A percentile compares a stretch with the other conserved stretches of the same genome.
These are phyloP conservation scores for Gynochthodes officinalis DNA, from an alignment of 257 asterid genomes.

Conservation along the genomic window DNA sequence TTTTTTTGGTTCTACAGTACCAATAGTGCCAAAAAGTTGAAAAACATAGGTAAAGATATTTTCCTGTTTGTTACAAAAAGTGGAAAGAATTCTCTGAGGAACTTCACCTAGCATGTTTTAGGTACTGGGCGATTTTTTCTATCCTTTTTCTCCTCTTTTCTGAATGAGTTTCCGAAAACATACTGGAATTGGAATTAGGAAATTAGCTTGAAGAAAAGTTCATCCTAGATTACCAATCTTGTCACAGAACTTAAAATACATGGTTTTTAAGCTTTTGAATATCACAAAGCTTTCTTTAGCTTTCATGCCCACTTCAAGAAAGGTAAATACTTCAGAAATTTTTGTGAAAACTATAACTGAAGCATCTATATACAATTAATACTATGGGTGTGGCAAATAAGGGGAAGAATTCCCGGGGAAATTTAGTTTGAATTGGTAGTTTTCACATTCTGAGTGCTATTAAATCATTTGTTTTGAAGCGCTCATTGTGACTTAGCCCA, in stretches of 20 bases:
- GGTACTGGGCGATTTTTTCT: not conserved
- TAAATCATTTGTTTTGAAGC: conserved; percentile 34
- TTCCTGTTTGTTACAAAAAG: conserved; percentile 1
- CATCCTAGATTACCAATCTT: not conserved
- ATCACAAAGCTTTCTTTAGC: not conserved
- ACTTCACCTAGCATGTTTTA: not conserved
- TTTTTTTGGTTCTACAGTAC: not conserved
- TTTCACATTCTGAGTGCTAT: conserved; percentile 29
- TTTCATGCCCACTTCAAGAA: no score
- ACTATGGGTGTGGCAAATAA: not conserved
- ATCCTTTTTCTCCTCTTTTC: not conserved
- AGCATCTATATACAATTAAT: not conserved
- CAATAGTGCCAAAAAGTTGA: not conserved
- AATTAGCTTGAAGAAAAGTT: not conserved
- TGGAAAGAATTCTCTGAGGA: not conserved
- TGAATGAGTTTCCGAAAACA: not conserved
- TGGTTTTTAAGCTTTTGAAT: not conserved
- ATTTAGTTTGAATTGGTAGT: conserved; percentile 30
- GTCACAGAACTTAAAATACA: not conserved
- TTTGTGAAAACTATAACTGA: not conserved
- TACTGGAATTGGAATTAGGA: not conserved
- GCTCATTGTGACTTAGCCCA: conserved; percentile 20
- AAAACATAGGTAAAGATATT: not conserved
- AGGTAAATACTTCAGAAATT: not conserved
- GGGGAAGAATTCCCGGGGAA: conserved; percentile 27